Base-by-base conservation (phyloP, 257 asterid genomes). In the Paraleonurus japonicus region DNA sequence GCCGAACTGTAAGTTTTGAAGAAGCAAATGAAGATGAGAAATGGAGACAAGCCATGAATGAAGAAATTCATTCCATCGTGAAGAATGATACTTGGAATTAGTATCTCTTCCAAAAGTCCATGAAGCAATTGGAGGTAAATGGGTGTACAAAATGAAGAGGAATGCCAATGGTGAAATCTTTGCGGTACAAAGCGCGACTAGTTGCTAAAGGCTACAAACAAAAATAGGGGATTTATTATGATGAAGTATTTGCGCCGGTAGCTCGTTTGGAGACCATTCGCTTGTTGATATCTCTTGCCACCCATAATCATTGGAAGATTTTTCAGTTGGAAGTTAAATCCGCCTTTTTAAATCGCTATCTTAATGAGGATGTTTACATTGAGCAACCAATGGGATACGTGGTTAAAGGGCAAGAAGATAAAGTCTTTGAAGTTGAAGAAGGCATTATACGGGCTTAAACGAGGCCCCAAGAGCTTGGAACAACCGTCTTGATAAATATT, bases 381-480 rank as follows among this genome's bases (percentile, higher is more conserved):
- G n/a, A n/a, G n/a, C n/a, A 30, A 60, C 66, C 45, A 15, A 2
- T 16, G 7, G 33, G 53, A 13, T 62, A 9, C 11, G 50, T 7
- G 22, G 28, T 62, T 8, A 23, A 62, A 62, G 68, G 68, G 1
- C 53, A 62, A 2, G 68, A 62, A 33, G 51, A 35, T 7, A 62
- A 62, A n/a, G 68, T 62, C 19, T 20, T 19, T n/a, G 19, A 62
- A 62, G 53, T 19, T 62, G 30, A 62, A 62, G 12, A 63, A 63
- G 55, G 33, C 69, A 4, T 63, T 63, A 39, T 63, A 63, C 53
- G 69, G 33, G 20, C 69, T 37, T 3, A 63, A 63, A 4, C 54
- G n/a, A 63, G 45, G 54, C 35, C 8, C 35, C 54, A 7, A 20
- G 69, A 37, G 53, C 54, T 0, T 63, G 55, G 55, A 37, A 63